These are phyloP conservation scores for Colletotrichum destructivum DNA, from an alignment of 2,329 filamentous ascomycete genomes.

Conservation along the genomic window DNA sequence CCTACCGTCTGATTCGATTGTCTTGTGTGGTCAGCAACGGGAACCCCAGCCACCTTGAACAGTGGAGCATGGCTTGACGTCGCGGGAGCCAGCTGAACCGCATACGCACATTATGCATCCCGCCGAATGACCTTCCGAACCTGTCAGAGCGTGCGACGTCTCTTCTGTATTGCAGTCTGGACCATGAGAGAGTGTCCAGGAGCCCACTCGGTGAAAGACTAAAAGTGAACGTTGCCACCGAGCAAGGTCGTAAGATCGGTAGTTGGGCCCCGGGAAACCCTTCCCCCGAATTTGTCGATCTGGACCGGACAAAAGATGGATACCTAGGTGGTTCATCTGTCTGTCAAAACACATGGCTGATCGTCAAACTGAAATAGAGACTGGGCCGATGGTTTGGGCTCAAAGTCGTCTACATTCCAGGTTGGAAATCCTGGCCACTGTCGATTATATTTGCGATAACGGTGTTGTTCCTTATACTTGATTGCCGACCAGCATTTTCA, in stretches of 20 bases:
- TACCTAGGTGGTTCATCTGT: neutral
- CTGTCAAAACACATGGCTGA: neutral
- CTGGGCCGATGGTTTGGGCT: neutral
- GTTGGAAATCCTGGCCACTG: neutral
- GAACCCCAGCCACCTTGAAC: neutral
- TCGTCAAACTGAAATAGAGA: neutral
- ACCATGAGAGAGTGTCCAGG: neutral
- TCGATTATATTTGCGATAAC: slow-evolving; percentile 11
- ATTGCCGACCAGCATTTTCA: neutral
- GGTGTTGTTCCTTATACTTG: neutral
- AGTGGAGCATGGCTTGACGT: neutral
- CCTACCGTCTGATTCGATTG: neutral
- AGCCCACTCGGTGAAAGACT: too few species aligned
- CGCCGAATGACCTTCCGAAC: neutral
- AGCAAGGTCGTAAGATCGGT: neutral
- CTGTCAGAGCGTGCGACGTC: neutral
- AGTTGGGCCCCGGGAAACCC: neutral
- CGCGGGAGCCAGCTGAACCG: neutral
- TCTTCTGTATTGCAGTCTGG: neutral
- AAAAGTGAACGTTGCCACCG: neutral
- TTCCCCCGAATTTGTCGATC: slow-evolving; percentile 2
- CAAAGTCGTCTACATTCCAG: neutral
- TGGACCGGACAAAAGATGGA: slow-evolving; percentile 13
- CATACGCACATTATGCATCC: neutral
- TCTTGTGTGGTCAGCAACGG: neutral